Conservation (phyloP, 2,329 filamentous ascomycete genomes). For the Rugonectria rugulosa region DNA sequence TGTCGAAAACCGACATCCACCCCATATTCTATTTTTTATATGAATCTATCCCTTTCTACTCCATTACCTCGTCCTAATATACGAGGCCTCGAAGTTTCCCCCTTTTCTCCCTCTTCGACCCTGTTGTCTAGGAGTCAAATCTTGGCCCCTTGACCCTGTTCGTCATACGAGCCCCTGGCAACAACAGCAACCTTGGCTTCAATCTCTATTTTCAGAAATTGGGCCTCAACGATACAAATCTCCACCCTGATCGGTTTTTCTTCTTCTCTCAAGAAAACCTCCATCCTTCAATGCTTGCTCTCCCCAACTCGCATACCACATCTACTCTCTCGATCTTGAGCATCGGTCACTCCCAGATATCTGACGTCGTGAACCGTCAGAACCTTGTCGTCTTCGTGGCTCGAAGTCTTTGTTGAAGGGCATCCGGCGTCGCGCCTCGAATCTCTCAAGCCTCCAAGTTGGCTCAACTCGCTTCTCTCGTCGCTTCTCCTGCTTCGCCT, state of each 20-base stretch:
- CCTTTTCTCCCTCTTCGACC: conserved; percentile 3
- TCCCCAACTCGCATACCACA: conserved; percentile 13
- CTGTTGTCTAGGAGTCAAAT: conserved; percentile 15
- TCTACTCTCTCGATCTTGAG: conserved; percentile 10
- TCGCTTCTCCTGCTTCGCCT: conserved; percentile 82
- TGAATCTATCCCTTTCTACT: conserved; percentile 1
- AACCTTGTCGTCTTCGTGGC: conserved; percentile 15
- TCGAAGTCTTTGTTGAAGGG: conserved; percentile 13
- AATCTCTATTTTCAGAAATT: conserved; percentile 8
- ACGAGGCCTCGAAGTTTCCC: not conserved
- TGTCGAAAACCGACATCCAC: conserved; percentile 6
- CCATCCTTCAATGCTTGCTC: conserved; percentile 20
- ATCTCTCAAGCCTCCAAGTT: conserved; percentile 78
- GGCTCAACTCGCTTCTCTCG: conserved; percentile 80
- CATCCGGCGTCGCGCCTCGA: conserved; percentile 33
- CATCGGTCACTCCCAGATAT: conserved; percentile 10
- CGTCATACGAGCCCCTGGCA: conserved; percentile 23
- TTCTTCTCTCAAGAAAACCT: too few relatives aligned
- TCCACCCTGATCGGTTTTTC: conserved; percentile 20
- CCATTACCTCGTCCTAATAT: not conserved
- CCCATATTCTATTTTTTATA: not conserved
- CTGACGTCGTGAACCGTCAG: conserved; percentile 5
- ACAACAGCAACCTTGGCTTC: conserved; percentile 3
- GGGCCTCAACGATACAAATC: conserved; percentile 17
- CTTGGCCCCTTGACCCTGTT: conserved; percentile 24